A percentile compares a stretch with the other conserved stretches of the same genome.
Evolutionary conservation across 2,329 filamentous ascomycete species (phyloP).

Genomic region (Fusarium nematophilum): DNA sequence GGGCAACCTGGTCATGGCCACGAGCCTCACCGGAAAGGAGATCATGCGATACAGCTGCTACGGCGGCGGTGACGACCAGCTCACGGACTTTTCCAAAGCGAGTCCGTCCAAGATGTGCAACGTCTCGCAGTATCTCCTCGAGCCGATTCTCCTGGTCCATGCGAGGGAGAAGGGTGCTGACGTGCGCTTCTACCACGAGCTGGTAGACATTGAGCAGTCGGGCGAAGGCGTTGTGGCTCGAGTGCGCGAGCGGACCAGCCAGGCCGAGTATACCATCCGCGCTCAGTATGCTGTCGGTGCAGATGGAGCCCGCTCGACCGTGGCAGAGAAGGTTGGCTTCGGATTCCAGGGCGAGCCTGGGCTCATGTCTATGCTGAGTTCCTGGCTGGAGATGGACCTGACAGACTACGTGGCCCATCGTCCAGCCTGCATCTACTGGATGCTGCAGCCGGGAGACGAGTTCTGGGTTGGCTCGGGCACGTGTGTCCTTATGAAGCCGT

Average conservation of each 20-base stretch:
- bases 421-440: slow-evolving; percentile 27
- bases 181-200: slow-evolving; percentile 27
- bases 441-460: slow-evolving; percentile 23
- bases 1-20: slow-evolving; percentile 26
- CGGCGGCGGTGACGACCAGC: slow-evolving; percentile 20
- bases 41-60: slow-evolving; percentile 25
- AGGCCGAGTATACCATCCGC: slow-evolving; percentile 16
- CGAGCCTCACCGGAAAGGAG: slow-evolving; percentile 20
- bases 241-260: slow-evolving; percentile 16
- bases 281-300: slow-evolving; percentile 23
- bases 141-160: slow-evolving; percentile 9
- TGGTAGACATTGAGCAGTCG: slow-evolving; percentile 23
- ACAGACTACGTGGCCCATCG: slow-evolving; percentile 17
- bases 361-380: slow-evolving; percentile 24
- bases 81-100: slow-evolving; percentile 24
- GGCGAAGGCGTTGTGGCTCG: slow-evolving; percentile 10
- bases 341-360: slow-evolving; percentile 26
- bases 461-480: slow-evolving; percentile 29
- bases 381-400: slow-evolving; percentile 25
- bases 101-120: slow-evolving; percentile 25
- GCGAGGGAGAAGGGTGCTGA: slow-evolving; percentile 19
- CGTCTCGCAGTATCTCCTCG: slow-evolving; percentile 8
- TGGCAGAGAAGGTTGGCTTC: slow-evolving; percentile 20
- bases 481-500: slow-evolving; percentile 16
- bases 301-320: slow-evolving; percentile 22